phyloP scores from a whole-genome alignment of 2,329 filamentous ascomycete genomes.

The Fusarium ambrosium region DNA sequence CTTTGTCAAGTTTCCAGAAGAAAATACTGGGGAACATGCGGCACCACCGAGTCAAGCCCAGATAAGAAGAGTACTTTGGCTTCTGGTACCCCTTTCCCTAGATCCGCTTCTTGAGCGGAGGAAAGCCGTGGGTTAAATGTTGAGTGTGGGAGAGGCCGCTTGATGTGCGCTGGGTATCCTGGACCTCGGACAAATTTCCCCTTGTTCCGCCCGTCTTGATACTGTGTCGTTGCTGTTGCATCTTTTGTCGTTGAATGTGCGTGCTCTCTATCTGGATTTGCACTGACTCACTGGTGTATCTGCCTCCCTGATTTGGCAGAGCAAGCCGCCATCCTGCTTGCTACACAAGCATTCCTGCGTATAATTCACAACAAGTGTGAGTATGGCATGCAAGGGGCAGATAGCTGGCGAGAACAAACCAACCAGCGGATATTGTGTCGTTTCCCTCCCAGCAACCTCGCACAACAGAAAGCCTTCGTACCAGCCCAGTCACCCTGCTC shows the following conservation, averaged over 20 bases:
- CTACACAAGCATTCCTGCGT: constrained; percentile 33
- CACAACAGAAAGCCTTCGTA: constrained; percentile 1
- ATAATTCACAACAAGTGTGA: constrained; percentile 8
- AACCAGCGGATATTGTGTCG: background rate
- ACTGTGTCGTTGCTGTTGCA: constrained; percentile 4
- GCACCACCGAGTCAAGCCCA: constrained; percentile 20
- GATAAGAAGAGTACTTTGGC: constrained; percentile 18
- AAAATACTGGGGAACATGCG: constrained; percentile 23
- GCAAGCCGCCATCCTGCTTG: constrained; percentile 15
- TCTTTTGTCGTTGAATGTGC: background rate
- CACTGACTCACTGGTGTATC: constrained; percentile 10
- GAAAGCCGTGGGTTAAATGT: background rate
- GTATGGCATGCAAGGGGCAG: constrained; percentile 7
- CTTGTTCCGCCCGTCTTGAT: constrained; percentile 13
- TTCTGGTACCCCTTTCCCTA: constrained; percentile 8
- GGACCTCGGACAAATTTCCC: constrained; percentile 16
- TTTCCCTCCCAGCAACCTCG: background rate
- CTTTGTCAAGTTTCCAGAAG: constrained; percentile 37
- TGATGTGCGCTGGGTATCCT: constrained; percentile 13
- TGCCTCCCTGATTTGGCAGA: constrained; percentile 25
- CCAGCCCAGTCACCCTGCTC: background rate
- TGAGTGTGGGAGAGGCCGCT: constrained; percentile 4
- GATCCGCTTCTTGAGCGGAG: constrained; percentile 1
- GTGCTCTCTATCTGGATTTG: background rate
- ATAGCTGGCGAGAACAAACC: background rate